phyloP scores from a whole-genome alignment of 805 yeast species.

The Cyberlindnera misumaiensis region DNA sequence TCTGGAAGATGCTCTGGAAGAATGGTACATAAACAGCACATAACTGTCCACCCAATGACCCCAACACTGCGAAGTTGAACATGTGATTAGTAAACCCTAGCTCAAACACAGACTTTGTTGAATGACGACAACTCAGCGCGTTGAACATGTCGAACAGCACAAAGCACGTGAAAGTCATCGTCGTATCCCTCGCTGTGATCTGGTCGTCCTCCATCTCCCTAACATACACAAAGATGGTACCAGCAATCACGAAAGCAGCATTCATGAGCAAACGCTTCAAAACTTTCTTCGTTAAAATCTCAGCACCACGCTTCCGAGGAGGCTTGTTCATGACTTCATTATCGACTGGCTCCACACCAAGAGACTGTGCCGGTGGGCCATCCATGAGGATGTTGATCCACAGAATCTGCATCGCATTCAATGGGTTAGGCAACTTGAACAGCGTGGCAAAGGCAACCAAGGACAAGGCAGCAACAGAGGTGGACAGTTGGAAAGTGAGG shows the following conservation, averaged over 20 bases:
- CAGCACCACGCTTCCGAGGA: slow-evolving; percentile 86
- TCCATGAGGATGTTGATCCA: slow-evolving; percentile 98
- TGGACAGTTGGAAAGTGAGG: slow-evolving; percentile 90
- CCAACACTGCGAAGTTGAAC: slow-evolving; percentile 90
- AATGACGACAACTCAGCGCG: slow-evolving; percentile 89
- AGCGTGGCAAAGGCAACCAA: slow-evolving; percentile 83
- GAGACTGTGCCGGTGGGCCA: slow-evolving; percentile 97
- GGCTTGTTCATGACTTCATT: slow-evolving; percentile 93
- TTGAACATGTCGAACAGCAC: slow-evolving; percentile 96
- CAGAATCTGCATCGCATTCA: slow-evolving; percentile 96
- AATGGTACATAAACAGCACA: slow-evolving; percentile 92
- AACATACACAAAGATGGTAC: slow-evolving; percentile 82
- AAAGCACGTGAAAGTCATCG: slow-evolving; percentile 98
- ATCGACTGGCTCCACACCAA: slow-evolving; percentile 97
- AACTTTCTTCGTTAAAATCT: slow-evolving; percentile 66
- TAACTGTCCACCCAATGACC: slow-evolving; percentile 83
- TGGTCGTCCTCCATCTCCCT: slow-evolving; percentile 79
- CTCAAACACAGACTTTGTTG: slow-evolving; percentile 75
- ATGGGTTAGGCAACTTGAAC: slow-evolving; percentile 84
- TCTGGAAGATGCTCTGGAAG: slow-evolving; percentile 87
- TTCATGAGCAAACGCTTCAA: slow-evolving; percentile 69
- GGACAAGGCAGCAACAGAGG: slow-evolving; percentile 91
- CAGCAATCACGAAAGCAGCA: slow-evolving; percentile 70
- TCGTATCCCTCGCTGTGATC: slow-evolving; percentile 91
- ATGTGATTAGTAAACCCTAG: slow-evolving; percentile 76